A percentile compares a stretch with the other conserved stretches of the same genome.
phyloP scores from a whole-genome alignment of 2,329 filamentous ascomycete genomes.

The Zopfia rhizophila region DNA sequence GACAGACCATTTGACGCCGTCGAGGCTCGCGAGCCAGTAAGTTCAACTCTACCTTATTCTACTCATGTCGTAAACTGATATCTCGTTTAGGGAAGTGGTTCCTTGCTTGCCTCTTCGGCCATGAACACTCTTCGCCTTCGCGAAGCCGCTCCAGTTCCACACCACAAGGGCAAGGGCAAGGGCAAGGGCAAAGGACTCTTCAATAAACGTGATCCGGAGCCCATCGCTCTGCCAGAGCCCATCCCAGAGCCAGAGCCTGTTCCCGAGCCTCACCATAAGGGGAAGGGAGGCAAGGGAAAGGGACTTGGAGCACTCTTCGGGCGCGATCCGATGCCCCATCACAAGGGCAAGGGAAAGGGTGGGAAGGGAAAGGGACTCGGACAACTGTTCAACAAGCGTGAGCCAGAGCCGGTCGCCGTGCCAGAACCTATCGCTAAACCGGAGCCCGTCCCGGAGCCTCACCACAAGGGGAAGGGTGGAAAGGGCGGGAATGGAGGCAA shows the following conservation, averaged over 20 bases:
- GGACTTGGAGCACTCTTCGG: too few relatives aligned
- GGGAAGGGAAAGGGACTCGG: too few relatives aligned
- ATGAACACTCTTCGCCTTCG: slow-evolving; percentile 34
- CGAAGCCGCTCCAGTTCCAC: slow-evolving; percentile 5
- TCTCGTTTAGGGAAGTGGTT: slow-evolving; percentile 36
- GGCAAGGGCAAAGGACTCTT: too few relatives aligned
- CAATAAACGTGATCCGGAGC: slow-evolving; percentile 7
- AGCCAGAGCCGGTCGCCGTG: too few relatives aligned
- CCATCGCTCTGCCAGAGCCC: too few relatives aligned
- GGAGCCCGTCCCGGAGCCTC: slow-evolving; percentile 18
- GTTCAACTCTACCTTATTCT: slow-evolving; percentile 2
- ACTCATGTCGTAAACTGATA: slow-evolving; percentile 16
- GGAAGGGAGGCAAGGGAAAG: slow-evolving; percentile 18
- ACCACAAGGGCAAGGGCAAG: slow-evolving; percentile 7
- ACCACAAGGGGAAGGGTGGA: slow-evolving; percentile 30
- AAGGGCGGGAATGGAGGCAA: slow-evolving; percentile 22
- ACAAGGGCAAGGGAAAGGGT: slow-evolving; percentile 27
- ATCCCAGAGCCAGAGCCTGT: too few relatives aligned
- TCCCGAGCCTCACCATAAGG: slow-evolving; percentile 20
- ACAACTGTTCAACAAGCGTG: too few relatives aligned
- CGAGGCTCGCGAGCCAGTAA: slow-evolving; percentile 40
- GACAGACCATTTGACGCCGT: slow-evolving; percentile 37
- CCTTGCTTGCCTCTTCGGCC: slow-evolving; percentile 29
- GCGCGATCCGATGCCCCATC: too few relatives aligned
- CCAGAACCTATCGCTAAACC: slow-evolving; percentile 6